Conservation (phyloP, 331 rosid species). For the Prunus yedoensis region DNA sequence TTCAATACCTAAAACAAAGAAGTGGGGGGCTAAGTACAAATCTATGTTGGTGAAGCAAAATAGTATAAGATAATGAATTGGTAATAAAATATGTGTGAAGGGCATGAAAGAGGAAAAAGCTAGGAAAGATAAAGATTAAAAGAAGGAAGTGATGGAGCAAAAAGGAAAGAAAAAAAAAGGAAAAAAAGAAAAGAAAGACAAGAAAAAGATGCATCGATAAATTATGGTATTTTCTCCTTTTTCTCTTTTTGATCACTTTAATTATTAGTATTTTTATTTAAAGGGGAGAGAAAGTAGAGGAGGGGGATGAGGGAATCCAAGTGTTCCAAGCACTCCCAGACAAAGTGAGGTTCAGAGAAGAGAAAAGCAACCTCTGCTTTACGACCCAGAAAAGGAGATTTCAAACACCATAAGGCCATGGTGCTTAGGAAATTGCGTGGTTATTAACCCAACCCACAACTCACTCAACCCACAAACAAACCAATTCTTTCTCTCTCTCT, state of each 20-base stretch:
- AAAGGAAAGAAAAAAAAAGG: conserved; percentile 36
- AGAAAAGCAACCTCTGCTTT: conserved; percentile 86
- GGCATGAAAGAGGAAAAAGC: not conserved
- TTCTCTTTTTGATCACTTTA: conserved; percentile 18
- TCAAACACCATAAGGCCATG: conserved; percentile 72
- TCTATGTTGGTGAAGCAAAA: conserved; percentile 33
- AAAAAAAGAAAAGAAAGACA: conserved; percentile 27
- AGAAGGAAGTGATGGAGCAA: conserved; percentile 36
- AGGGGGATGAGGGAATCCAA: conserved; percentile 78
- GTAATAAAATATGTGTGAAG: conserved; percentile 32
- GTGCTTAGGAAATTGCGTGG: conserved; percentile 92
- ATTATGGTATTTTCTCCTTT: conserved; percentile 35
- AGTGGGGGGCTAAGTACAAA: conserved; percentile 40
- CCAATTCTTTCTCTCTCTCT: not conserved
- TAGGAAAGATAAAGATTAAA: conserved; percentile 26
- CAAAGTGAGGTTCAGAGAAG: conserved; percentile 83
- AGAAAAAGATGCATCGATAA: not conserved
- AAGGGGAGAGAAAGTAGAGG: not conserved
- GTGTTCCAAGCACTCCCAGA: conserved; percentile 89
- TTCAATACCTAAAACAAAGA: conserved; percentile 28
- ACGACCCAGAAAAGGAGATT: conserved; percentile 96
- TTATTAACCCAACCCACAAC: conserved; percentile 41
- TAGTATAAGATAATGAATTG: conserved; percentile 27
- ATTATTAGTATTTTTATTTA: conserved; percentile 29
- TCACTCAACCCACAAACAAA: conserved; percentile 26